Evolutionary conservation across 306 rosid genomes (phyloP), one percentile per base, ranked within the genome.

Genomic region (Vicia sativa): DNA sequence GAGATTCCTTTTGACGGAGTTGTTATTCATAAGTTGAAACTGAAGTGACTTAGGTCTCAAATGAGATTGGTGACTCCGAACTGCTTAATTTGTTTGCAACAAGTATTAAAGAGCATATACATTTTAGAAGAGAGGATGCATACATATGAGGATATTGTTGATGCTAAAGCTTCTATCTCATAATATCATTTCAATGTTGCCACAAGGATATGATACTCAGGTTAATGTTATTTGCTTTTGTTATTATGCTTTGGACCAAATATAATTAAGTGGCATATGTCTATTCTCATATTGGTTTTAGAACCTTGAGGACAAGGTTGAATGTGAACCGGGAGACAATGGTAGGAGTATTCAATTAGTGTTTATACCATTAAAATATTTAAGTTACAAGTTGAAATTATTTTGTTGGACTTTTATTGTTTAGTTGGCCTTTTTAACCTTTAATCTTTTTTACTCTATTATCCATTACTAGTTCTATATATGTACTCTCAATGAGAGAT

Each of bases 21-120:
- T 16, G 68, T 76, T 34, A 81, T 86, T 35, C 67, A 80, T 3
- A 83, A 46, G 78, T 49, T 88, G 42, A 95, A 88, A 58, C 84
- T 93, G 15, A 86, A 86, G 69, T 90, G 98, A 97, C 29, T 93
- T 18, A 81, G 98, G 39, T 90, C 95, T 4, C 95, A 90, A 25
- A 85, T 93, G 97, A 97, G 98, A 0, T 65, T 93, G 76, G 97
- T 93, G 7, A 93, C 97, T 67, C 98, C 57, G 98, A 93, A 66
- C 98, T 7, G 93, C 89, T n/a, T n/a, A n/a, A n/a, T 3, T 80
- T 93, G 1, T 93, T 93, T 61, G 98, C 90, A 2, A 90, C 98
- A 2, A 80, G 79, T 52, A 88, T 93, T 65, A 88, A 67, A 25
- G 96, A 93, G 77, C 90, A 93, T 70, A 78, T 93, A 62, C 79